These are phyloP conservation scores for Ascochyta rabiei DNA, from an alignment of 2,329 filamentous ascomycete species.

Conservation along the genomic window DNA sequence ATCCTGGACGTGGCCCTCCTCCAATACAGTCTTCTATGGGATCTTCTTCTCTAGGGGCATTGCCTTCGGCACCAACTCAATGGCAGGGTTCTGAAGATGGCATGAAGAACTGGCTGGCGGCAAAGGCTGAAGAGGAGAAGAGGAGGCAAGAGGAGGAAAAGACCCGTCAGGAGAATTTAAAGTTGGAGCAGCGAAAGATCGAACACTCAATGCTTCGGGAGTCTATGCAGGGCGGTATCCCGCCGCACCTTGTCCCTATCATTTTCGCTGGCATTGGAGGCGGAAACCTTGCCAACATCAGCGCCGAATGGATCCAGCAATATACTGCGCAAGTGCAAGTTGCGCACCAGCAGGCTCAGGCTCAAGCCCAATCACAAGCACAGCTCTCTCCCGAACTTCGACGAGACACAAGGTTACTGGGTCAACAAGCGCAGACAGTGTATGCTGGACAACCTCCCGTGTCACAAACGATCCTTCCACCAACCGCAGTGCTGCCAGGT, in stretches of 20 bases:
- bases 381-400: constrained; percentile 50
- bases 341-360: constrained; percentile 51
- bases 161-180: constrained; percentile 57
- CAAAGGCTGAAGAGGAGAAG: constrained; percentile 60
- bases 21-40: constrained; percentile 24
- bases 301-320: constrained; percentile 58
- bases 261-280: constrained; percentile 61
- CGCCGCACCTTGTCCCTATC: constrained; percentile 59
- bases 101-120: constrained; percentile 58
- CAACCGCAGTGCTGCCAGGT: constrained; percentile 44
- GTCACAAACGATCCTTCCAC: constrained; percentile 40
- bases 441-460: constrained; percentile 41
- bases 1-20: constrained; percentile 51
- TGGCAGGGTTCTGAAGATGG: constrained; percentile 60
- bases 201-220: constrained; percentile 60
- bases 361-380: constrained; percentile 49
- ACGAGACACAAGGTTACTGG: constrained; percentile 52
- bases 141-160: constrained; percentile 61
- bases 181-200: constrained; percentile 58
- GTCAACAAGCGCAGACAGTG: constrained; percentile 42
- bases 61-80: constrained; percentile 54
- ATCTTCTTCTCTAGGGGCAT: constrained; percentile 43
- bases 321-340: constrained; percentile 55
- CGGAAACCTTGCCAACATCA: constrained; percentile 54
- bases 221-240: constrained; percentile 58